Base-by-base conservation (phyloP, 2,329 filamentous ascomycete genomes). In the Thielaviopsis punctulata region DNA sequence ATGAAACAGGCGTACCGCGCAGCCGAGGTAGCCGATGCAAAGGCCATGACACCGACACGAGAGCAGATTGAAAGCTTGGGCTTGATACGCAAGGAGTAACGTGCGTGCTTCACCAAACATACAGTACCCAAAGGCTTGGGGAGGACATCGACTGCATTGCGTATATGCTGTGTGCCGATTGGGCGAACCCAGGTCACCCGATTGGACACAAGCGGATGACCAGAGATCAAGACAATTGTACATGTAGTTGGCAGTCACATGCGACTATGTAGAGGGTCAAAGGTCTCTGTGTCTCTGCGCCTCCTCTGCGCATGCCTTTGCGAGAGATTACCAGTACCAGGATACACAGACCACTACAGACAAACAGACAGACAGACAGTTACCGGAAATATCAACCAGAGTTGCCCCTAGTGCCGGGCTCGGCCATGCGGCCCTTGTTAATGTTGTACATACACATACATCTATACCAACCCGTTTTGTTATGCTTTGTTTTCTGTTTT, bases 31-130 rank as follows among this genome's bases (percentile, higher is more conserved):
- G 41, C 36, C 27, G 53, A 47, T 19, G 53, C 74, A 82, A 60
- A 80, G 83, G 60, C 76, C 84, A 57, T 79, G 86, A 70, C 86
- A 92, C 64, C 81, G 86, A 62, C 83, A 80, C 54, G 87, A 87
- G 56, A 88, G 78, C 80, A 92, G 72, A 93, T 96, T 73, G 76
- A 87, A 66, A 88, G 84, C 65, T 67, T 96, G 57, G 90, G 90
- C 45, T 68, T 95, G 58, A 63, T 96, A 60, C 82, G 83, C 62
- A 87, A 87, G 66, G 83, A 92, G 59, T 85, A 93, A 60, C 85
- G 92, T 60, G 78, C 81, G 30, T 36, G 13, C 30, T 36, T 36
- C 9, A 36, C 30, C 30, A 2, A 36, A n/a, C 30, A 36, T 36
- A 36, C 30, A 36, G 30, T n/a, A 36, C 13, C 30, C 30, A 36